A percentile compares a stretch with the other conserved stretches of the same genome.
Conservation (phyloP, 2,329 filamentous ascomycete species). For the Hypocrella siamensis region DNA sequence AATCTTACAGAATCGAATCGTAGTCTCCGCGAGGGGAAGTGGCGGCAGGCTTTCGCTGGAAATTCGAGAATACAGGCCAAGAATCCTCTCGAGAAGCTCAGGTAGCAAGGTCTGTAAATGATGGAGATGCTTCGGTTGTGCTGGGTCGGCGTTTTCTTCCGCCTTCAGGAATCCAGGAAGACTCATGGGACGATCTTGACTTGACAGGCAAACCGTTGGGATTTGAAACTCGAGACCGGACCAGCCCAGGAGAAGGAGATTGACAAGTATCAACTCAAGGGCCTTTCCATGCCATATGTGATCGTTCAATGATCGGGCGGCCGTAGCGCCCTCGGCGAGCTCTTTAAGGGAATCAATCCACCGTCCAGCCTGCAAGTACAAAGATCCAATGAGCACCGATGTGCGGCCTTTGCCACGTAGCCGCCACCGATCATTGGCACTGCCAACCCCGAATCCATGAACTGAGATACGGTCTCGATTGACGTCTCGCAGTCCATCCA, state of each 20-base stretch:
- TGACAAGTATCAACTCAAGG: conserved; percentile 72
- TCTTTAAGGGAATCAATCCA: conserved; percentile 83
- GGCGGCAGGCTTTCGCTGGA: conserved; percentile 56
- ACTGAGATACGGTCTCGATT: conserved; percentile 43
- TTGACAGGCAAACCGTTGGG: conserved; percentile 37
- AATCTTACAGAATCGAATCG: conserved; percentile 58
- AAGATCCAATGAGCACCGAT: conserved; percentile 63
- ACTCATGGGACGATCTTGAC: conserved; percentile 27
- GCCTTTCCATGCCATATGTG: conserved; percentile 97
- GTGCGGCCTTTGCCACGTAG: conserved; percentile 69
- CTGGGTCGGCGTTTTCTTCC: conserved; percentile 18
- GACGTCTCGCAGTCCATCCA: conserved; percentile 30
- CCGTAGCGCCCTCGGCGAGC: conserved; percentile 62
- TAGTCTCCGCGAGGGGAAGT: conserved; percentile 55
- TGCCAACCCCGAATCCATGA: conserved; percentile 56
- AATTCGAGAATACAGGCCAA: conserved; percentile 57
- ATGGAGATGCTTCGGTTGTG: conserved; percentile 36
- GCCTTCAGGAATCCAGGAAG: conserved; percentile 12
- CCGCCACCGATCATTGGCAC: conserved; percentile 60
- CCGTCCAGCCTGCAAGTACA: conserved; percentile 78
- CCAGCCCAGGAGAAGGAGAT: conserved; percentile 73
- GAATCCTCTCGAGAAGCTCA: conserved; percentile 59
- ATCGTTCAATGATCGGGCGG: conserved; percentile 68
- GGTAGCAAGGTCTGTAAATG: conserved; percentile 46
- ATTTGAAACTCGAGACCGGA: conserved; percentile 69